Evolutionary conservation across 306 rosid species (phyloP).

Genomic region (Lithocarpus polystachyus): DNA sequence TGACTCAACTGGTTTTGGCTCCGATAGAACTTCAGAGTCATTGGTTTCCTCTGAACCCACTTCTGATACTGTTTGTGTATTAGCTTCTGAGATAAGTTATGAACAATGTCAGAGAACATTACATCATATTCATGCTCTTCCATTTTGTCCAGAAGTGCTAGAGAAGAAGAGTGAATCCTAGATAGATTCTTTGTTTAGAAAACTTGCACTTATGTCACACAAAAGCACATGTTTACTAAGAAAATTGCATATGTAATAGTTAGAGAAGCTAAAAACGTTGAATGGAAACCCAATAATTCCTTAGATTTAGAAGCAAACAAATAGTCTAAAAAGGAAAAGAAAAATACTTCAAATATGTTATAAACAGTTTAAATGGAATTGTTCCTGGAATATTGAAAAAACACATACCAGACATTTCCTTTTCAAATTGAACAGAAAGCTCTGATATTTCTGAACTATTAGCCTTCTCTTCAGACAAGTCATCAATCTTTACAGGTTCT

Average conservation of each 20-base stretch:
- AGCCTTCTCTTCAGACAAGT: conserved; percentile 36
- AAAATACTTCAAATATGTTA: background rate
- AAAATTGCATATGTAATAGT: background rate
- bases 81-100: conserved; percentile 25
- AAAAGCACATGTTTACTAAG: background rate
- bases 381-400: background rate
- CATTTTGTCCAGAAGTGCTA: no score
- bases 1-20: conserved; percentile 6
- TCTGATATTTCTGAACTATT: conserved; percentile 18
- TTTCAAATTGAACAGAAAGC: conserved; percentile 21
- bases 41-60: conserved; percentile 20
- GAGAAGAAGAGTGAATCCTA: background rate
- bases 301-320: background rate
- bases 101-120: background rate
- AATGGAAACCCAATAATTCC: no score
- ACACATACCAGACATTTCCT: conserved; percentile 25
- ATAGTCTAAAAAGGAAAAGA: background rate
- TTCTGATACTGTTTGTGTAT: conserved; percentile 17
- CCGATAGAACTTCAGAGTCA: conserved; percentile 34
- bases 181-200: background rate
- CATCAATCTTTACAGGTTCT: conserved; percentile 25
- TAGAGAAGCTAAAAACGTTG: background rate
- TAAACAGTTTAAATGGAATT: background rate
- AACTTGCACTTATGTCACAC: background rate
- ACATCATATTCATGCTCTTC: background rate